phyloP scores from a whole-genome alignment of 352 stramenopile species.

The Thalassiosira mediterranea region DNA sequence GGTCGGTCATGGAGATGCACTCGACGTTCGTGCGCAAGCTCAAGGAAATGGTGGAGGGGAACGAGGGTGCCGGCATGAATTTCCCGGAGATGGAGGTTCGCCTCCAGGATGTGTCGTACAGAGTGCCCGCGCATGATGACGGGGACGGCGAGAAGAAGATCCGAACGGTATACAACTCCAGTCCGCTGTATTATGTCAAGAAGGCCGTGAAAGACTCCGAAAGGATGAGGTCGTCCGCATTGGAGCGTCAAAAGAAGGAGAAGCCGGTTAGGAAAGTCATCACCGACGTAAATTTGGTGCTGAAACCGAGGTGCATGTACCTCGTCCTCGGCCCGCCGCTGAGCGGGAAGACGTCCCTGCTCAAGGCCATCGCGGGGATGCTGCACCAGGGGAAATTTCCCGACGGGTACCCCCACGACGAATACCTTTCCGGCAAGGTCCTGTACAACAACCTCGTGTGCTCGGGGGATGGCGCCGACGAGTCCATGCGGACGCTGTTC shows the following conservation, averaged over 20 bases:
- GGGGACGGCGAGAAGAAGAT: constrained; percentile 10
- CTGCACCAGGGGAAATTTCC: constrained; percentile 35
- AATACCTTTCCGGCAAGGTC: constrained; percentile 18
- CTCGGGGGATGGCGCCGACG: constrained; percentile 60
- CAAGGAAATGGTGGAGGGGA: background rate
- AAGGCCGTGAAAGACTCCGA: constrained; percentile 59
- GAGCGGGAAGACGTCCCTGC: constrained; percentile 72
- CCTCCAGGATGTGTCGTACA: constrained; percentile 25
- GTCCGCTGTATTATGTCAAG: constrained; percentile 38
- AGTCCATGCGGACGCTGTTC: constrained; percentile 60
- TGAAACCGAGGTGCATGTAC: constrained; percentile 58
- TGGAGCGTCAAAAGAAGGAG: too few species aligned
- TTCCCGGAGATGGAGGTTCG: constrained; percentile 24
- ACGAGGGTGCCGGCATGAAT: background rate
- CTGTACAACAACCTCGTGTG: constrained; percentile 29
- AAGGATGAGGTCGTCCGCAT: background rate
- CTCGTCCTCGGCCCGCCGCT: constrained; percentile 66
- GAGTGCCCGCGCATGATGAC: constrained; percentile 14
- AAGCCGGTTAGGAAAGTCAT: too few species aligned
- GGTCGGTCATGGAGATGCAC: constrained; percentile 4
- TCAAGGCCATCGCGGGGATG: constrained; percentile 61
- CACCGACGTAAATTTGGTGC: constrained; percentile 51
- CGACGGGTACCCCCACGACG: constrained; percentile 1
- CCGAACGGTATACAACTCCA: constrained; percentile 20
- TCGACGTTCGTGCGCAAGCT: constrained; percentile 21